Evolutionary conservation across 2,329 filamentous ascomycete genomes (phyloP).

Genomic region (Epichloe gansuensis): DNA sequence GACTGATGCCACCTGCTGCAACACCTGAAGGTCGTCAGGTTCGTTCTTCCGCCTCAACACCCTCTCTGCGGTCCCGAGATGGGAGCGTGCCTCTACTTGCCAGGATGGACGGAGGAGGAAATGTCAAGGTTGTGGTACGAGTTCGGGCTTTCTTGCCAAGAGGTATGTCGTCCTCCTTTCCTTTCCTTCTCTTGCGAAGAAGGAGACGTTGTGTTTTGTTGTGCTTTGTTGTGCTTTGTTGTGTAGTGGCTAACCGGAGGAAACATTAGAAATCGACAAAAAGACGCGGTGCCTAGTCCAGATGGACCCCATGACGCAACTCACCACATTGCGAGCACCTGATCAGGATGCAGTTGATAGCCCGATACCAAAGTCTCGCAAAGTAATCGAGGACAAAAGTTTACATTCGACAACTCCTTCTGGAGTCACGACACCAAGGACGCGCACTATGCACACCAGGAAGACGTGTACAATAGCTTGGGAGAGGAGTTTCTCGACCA

Average conservation of each 20-base stretch:
- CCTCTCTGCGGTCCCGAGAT: conserved; percentile 63
- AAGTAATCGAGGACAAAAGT: conserved; percentile 76
- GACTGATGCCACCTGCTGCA: conserved; percentile 33
- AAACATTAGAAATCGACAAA: conserved; percentile 59
- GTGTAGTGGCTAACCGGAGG: neutral
- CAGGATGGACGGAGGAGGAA: conserved; percentile 53
- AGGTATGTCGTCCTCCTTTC: conserved; percentile 32
- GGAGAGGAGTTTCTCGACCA: conserved; percentile 97
- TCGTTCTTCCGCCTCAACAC: conserved; percentile 63
- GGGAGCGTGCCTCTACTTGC: conserved; percentile 46
- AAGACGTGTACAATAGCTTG: conserved; percentile 85
- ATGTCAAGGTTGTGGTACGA: conserved; percentile 72
- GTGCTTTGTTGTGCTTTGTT: no score
- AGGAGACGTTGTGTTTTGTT: no score
- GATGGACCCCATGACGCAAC: conserved; percentile 82
- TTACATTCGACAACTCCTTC: conserved; percentile 96
- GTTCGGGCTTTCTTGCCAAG: conserved; percentile 67
- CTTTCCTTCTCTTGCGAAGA: no score
- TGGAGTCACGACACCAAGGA: conserved; percentile 82
- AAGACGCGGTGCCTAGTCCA: conserved; percentile 74
- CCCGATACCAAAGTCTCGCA: conserved; percentile 53
- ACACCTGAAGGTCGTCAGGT: conserved; percentile 25
- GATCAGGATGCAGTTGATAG: conserved; percentile 29
- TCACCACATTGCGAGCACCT: conserved; percentile 68
- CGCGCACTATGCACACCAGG: conserved; percentile 79